Evolutionary conservation across 371 early-diverging fungal genomes (phyloP).

Genomic region (Syncephalastrum contaminatum): DNA sequence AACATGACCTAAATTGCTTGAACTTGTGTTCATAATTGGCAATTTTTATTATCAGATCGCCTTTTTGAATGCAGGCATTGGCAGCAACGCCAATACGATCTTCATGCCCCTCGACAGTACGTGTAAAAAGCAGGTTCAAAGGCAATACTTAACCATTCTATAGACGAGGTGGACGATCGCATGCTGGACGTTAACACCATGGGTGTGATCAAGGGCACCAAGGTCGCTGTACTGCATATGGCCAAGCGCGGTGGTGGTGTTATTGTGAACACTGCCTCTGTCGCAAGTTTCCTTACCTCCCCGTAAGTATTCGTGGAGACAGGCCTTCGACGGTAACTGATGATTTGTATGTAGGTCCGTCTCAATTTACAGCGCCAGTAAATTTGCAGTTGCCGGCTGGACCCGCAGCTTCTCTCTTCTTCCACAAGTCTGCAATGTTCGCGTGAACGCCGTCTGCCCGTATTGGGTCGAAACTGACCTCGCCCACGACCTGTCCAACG

Average conservation of each 20-base stretch:
- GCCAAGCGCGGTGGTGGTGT: conserved; percentile 42
- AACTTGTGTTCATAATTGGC: too few relatives aligned
- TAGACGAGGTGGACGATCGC: conserved; percentile 27
- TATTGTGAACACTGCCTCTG: conserved; percentile 46
- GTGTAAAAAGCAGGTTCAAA: conserved; percentile 10
- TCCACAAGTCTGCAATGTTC: conserved; percentile 32
- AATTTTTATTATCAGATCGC: conserved; percentile 8
- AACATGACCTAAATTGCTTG: too few relatives aligned
- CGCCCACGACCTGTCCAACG: neutral
- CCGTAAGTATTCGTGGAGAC: conserved; percentile 9
- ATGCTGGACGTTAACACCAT: conserved; percentile 67
- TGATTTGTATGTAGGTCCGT: conserved; percentile 3
- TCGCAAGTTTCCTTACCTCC: conserved; percentile 22
- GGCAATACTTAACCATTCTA: neutral
- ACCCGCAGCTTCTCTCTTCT: conserved; percentile 16
- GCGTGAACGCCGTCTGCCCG: conserved; percentile 37
- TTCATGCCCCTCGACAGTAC: conserved; percentile 27
- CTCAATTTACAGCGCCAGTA: conserved; percentile 18
- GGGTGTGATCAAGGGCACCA: conserved; percentile 59
- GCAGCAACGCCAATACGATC: conserved; percentile 26
- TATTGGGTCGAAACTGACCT: conserved; percentile 21
- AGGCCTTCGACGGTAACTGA: neutral
- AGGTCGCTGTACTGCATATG: conserved; percentile 39
- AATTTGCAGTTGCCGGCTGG: conserved; percentile 28
- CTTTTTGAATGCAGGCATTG: conserved; percentile 26